phyloP scores from a whole-genome alignment of 768 basidiomycete species.

The Boletus huronensis region DNA sequence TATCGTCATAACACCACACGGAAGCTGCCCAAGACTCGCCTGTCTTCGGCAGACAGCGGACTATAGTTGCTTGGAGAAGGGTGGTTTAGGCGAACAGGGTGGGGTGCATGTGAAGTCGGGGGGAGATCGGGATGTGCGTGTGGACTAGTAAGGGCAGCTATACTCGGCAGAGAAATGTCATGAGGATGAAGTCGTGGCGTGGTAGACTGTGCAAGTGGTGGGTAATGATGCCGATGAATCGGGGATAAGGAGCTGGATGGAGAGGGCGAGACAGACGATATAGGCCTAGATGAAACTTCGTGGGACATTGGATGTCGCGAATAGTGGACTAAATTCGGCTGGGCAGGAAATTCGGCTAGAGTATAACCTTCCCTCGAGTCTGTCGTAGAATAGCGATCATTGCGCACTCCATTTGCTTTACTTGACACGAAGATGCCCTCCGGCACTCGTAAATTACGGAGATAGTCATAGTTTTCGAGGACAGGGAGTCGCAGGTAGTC shows the following conservation, averaged over 20 bases:
- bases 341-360: constrained; percentile 9
- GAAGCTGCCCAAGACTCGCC: constrained; percentile 53
- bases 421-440: constrained; percentile 71
- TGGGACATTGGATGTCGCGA: constrained; percentile 11
- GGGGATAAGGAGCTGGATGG: constrained; percentile 13
- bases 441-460: constrained; percentile 64
- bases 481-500: constrained; percentile 70
- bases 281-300: constrained; percentile 9
- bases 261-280: constrained; percentile 16
- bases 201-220: not conserved
- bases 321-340: constrained; percentile 3
- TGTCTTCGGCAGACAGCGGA: constrained; percentile 53
- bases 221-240: constrained; percentile 8
- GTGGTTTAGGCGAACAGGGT: constrained; percentile 19
- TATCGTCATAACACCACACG: constrained; percentile 45
- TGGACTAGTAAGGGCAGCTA: constrained; percentile 16
- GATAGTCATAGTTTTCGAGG: constrained; percentile 71
- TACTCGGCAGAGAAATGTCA: constrained; percentile 22
- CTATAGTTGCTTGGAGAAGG: constrained; percentile 32
- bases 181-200: constrained; percentile 3
- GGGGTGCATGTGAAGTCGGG: constrained; percentile 1
- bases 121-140: constrained; percentile 2
- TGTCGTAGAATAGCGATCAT: constrained; percentile 18
- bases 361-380: constrained; percentile 19
- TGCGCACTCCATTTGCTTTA: constrained; percentile 43